A percentile compares a stretch with the other conserved stretches of the same genome.
phyloP scores from a whole-genome alignment of 1,284 basidiomycete genomes.

The Bjerkandera adusta region DNA sequence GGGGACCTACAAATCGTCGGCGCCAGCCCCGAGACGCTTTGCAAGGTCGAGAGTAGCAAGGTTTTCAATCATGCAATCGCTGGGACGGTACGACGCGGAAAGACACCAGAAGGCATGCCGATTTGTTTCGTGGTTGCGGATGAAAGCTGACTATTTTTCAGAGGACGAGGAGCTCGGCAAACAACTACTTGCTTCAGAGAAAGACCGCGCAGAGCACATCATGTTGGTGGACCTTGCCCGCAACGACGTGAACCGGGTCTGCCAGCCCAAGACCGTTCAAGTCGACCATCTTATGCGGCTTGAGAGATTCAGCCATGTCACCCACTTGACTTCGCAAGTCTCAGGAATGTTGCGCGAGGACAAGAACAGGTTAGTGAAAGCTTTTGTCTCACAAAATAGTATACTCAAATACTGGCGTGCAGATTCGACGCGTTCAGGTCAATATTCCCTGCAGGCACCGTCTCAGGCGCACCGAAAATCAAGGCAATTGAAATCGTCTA shows the following conservation, averaged over 20 bases:
- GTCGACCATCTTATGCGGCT: conserved; percentile 95
- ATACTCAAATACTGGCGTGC: conserved; percentile 5
- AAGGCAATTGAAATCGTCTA: conserved; percentile 96
- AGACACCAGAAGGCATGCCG: conserved; percentile 73
- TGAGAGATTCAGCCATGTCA: conserved; percentile 98
- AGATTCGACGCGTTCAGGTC: conserved; percentile 99
- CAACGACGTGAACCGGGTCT: conserved; percentile 99
- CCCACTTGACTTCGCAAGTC: conserved; percentile 95
- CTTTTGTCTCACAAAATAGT: too few species aligned
- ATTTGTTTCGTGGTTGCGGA: background rate
- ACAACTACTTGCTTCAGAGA: conserved; percentile 80
- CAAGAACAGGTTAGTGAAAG: conserved; percentile 68
- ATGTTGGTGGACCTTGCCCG: conserved; percentile 98
- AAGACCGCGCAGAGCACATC: conserved; percentile 97
- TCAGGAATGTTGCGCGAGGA: conserved; percentile 85
- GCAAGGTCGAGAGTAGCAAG: conserved; percentile 90
- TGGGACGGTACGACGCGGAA: conserved; percentile 89
- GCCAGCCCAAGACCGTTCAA: conserved; percentile 92
- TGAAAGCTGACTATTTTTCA: conserved; percentile 28
- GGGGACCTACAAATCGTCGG: conserved; percentile 93
- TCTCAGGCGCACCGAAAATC: conserved; percentile 99
- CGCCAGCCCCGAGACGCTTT: conserved; percentile 96
- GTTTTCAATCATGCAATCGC: conserved; percentile 99
- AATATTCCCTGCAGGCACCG: conserved; percentile 98
- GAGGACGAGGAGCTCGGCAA: conserved; percentile 86